phyloP scores from a whole-genome alignment of 768 basidiomycete genomes.

The Suillus subaureus region DNA sequence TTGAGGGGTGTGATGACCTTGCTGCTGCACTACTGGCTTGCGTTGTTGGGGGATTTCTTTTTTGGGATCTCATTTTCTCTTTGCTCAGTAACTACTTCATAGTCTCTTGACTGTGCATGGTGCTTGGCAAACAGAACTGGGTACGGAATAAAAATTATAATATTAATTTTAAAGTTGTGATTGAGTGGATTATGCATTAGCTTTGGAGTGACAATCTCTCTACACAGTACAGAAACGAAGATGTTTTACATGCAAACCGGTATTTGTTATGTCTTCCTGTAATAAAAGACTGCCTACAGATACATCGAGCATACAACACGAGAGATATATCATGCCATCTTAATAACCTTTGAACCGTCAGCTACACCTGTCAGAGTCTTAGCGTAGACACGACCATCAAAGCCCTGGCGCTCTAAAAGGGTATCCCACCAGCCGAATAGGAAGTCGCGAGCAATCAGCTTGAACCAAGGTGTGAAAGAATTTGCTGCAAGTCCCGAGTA shows the following conservation, averaged over 20 bases:
- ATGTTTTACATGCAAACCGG: no score
- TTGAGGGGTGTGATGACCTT: conserved; percentile 33
- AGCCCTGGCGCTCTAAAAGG: conserved; percentile 62
- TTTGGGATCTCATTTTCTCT: not conserved
- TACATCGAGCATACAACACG: no score
- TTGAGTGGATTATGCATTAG: no score
- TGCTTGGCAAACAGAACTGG: not conserved
- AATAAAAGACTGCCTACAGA: no score
- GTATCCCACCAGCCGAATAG: conserved; percentile 99
- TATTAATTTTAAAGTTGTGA: no score
- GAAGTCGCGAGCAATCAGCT: conserved; percentile 95
- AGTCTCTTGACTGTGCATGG: not conserved
- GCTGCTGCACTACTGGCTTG: conserved; percentile 44
- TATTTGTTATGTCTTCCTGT: no score
- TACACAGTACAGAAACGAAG: no score
- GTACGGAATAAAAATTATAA: no score
- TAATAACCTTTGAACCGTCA: conserved; percentile 74
- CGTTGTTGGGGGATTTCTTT: conserved; percentile 26
- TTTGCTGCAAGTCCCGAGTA: conserved; percentile 51
- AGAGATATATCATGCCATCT: conserved; percentile 42
- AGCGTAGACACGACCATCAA: conserved; percentile 55
- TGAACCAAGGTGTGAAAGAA: conserved; percentile 99
- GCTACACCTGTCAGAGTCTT: conserved; percentile 56
- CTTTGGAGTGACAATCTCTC: no score
- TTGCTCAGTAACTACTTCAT: not conserved